These are phyloP conservation scores for Magnaporthales sp. DNA, from an alignment of 2,329 filamentous ascomycete genomes.

Conservation along the genomic window DNA sequence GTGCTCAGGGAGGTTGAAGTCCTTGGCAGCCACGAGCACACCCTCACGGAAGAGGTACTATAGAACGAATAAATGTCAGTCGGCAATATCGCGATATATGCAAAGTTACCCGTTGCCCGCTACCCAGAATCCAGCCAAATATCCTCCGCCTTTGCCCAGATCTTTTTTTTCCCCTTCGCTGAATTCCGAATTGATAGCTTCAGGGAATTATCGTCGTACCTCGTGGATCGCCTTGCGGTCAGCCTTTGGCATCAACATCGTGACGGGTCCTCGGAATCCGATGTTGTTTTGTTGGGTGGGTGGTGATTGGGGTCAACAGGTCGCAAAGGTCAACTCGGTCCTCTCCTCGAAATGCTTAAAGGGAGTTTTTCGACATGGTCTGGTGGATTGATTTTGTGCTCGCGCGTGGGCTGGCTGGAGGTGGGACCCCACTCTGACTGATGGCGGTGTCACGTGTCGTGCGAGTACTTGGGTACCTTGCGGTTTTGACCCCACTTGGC, in stretches of 20 bases:
- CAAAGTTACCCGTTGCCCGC: not conserved
- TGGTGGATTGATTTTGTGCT: constrained; percentile 5
- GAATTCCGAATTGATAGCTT: not conserved
- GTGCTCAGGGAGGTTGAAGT: constrained; percentile 91
- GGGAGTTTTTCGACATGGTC: constrained; percentile 1
- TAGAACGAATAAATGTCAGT: not conserved
- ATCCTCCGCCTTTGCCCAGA: not conserved
- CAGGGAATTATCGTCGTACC: constrained; percentile 14
- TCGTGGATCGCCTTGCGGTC: constrained; percentile 99
- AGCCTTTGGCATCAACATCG: constrained; percentile 98
- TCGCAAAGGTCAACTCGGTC: constrained; percentile 3
- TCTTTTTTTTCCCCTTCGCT: not conserved
- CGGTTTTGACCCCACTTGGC: not conserved
- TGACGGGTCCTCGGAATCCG: constrained; percentile 27
- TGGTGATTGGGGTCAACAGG: not conserved
- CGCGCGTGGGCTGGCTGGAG: not conserved
- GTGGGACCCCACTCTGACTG: not conserved
- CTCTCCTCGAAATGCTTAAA: not conserved
- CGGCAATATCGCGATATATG: not conserved
- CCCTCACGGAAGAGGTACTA: constrained; percentile 77
- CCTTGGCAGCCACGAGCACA: constrained; percentile 97
- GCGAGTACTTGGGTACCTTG: not conserved
- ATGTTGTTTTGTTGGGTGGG: constrained; percentile 2
- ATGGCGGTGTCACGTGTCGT: not conserved
- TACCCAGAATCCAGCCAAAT: not conserved